A percentile compares a stretch with the other conserved stretches of the same genome.
Conservation (phyloP, 148 eudicot species). For the Rhododendron ferrugineum region DNA sequence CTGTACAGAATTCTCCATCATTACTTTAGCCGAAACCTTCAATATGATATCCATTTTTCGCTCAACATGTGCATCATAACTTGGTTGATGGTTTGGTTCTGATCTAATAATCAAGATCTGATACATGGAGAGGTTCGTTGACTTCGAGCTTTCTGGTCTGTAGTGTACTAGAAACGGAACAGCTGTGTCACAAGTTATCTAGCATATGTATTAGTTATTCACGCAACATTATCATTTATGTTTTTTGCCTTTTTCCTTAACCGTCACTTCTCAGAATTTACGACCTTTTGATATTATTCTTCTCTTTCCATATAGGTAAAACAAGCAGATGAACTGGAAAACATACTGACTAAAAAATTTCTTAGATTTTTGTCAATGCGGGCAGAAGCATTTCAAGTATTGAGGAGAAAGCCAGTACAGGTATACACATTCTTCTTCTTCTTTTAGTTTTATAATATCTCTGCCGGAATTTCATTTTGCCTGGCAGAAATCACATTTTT, state of each 20-base stretch:
- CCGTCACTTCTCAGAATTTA: neutral
- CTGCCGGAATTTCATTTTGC: neutral
- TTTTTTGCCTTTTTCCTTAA: neutral
- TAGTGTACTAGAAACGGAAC: neutral
- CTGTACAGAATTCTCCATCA: neutral
- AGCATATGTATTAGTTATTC: neutral
- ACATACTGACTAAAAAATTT: constrained; percentile 85
- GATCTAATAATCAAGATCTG: neutral
- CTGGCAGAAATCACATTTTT: neutral
- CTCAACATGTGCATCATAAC: neutral
- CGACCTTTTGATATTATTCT: neutral
- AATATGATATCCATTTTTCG: neutral
- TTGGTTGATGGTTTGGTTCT: neutral
- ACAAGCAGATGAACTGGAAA: constrained; percentile 97
- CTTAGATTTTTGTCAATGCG: constrained; percentile 97
- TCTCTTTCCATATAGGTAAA: constrained; percentile 50
- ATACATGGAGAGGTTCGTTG: neutral
- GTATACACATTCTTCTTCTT: constrained; percentile 24
- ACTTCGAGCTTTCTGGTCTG: neutral
- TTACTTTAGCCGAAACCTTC: no score
- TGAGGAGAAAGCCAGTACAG: constrained; percentile 97
- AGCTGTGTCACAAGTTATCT: neutral
- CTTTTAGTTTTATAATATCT: neutral
- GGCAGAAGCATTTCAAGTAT: constrained; percentile 96
- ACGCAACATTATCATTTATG: neutral